phyloP scores from a whole-genome alignment of 352 stramenopile genomes.

The Bremia lactucae region DNA sequence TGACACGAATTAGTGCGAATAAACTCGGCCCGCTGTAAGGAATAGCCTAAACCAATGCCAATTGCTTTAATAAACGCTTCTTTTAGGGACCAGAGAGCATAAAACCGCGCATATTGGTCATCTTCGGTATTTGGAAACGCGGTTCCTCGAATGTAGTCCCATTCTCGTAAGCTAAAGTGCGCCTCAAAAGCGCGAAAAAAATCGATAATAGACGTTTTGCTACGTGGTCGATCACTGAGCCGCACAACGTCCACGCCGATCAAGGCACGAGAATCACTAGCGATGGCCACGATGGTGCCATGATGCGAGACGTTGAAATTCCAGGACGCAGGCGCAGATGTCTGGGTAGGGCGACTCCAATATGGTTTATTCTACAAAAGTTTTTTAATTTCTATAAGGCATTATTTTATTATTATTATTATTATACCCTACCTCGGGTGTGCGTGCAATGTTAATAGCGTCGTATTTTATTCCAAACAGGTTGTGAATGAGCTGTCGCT shows the following conservation, averaged over 20 bases:
- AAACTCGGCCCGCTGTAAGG: slow-evolving; percentile 48
- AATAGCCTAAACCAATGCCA: slow-evolving; percentile 55
- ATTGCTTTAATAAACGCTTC: slow-evolving; percentile 71
- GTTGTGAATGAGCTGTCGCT: slow-evolving; percentile 35
- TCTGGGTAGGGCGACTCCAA: slow-evolving; percentile 19
- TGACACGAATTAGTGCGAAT: neutral
- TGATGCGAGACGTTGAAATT: slow-evolving; percentile 83
- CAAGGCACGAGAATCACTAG: slow-evolving; percentile 22
- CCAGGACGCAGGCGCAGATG: slow-evolving; percentile 21
- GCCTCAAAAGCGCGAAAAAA: slow-evolving; percentile 56
- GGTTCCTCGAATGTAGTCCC: slow-evolving; percentile 33
- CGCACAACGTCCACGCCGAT: slow-evolving; percentile 69
- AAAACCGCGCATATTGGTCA: slow-evolving; percentile 35
- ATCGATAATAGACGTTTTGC: slow-evolving; percentile 10
- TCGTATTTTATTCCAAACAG: slow-evolving; percentile 23
- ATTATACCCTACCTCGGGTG: slow-evolving; percentile 31
- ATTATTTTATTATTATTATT: neutral
- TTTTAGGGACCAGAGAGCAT: slow-evolving; percentile 68
- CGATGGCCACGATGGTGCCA: slow-evolving; percentile 56
- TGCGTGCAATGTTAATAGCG: slow-evolving; percentile 42
- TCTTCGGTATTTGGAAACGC: slow-evolving; percentile 6
- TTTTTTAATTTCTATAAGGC: neutral
- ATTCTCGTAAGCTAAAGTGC: slow-evolving; percentile 54
- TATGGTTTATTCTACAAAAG: slow-evolving; percentile 47
- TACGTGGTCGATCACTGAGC: slow-evolving; percentile 34